Evolutionary conservation across 2,329 filamentous ascomycete species (phyloP).

Genomic region (Pseudogymnoascus sp.): DNA sequence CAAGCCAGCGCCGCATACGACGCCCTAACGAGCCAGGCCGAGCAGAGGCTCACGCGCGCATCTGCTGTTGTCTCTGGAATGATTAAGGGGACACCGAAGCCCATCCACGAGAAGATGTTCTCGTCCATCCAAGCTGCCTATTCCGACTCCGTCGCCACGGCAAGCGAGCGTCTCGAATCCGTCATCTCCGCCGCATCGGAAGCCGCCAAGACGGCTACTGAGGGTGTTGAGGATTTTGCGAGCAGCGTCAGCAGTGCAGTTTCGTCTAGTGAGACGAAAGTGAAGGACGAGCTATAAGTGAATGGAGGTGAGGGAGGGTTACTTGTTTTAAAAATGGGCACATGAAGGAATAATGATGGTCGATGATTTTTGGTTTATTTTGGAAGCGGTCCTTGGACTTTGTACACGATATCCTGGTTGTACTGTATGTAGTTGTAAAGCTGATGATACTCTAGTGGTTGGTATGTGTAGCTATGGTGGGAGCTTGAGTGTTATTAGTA

Average conservation of each 20-base stretch:
- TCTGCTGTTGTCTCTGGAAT: constrained; percentile 59
- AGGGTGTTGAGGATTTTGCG: constrained; percentile 37
- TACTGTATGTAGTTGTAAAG: constrained; percentile 4
- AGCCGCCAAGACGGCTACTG: constrained; percentile 44
- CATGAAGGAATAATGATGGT: constrained; percentile 4
- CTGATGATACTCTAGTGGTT: not conserved
- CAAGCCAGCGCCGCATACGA: constrained; percentile 51
- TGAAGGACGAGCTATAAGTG: constrained; percentile 30
- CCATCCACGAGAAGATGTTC: constrained; percentile 60
- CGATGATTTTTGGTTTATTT: constrained; percentile 9
- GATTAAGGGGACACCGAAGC: constrained; percentile 60
- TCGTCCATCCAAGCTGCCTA: constrained; percentile 62
- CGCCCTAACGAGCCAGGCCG: constrained; percentile 55
- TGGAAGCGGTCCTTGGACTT: constrained; percentile 8
- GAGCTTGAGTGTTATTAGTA: constrained; percentile 5
- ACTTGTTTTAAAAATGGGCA: constrained; percentile 7
- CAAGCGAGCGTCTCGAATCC: constrained; percentile 49
- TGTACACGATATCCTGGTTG: constrained; percentile 8
- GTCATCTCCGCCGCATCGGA: constrained; percentile 47
- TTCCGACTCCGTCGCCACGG: constrained; percentile 54
- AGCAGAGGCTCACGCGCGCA: constrained; percentile 60
- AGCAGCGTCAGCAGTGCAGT: constrained; percentile 37
- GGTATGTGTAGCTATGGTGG: not conserved
- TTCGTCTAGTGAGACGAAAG: constrained; percentile 33
- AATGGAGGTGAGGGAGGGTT: not conserved